phyloP scores from a whole-genome alignment of 495 filamentous ascomycete species.

The Cladorrhinum samala region DNA sequence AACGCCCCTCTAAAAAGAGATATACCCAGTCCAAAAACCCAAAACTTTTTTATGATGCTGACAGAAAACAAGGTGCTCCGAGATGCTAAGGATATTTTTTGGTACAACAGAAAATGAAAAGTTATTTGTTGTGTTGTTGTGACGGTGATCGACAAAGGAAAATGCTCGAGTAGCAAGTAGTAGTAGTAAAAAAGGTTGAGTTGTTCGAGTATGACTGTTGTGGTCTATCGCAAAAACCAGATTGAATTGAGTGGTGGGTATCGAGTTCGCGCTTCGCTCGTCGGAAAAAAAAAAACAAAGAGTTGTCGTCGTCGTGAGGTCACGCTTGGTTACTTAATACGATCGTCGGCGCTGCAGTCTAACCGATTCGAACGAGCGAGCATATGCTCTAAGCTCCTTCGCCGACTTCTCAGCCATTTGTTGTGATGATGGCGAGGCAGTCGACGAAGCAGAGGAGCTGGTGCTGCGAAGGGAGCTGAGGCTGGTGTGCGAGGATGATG shows the following conservation, averaged over 20 bases:
- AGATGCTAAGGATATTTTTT: conserved; percentile 41
- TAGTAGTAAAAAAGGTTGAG: conserved; percentile 17
- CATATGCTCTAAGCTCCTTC: conserved; percentile 78
- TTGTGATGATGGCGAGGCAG: conserved; percentile 44
- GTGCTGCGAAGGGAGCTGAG: conserved; percentile 71
- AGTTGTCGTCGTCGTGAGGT: conserved; percentile 15
- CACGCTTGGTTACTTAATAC: conserved; percentile 14
- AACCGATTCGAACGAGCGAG: conserved; percentile 78
- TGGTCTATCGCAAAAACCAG: not conserved
- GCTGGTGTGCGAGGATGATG: conserved; percentile 80
- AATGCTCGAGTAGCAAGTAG: no score
- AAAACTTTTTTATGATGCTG: conserved; percentile 47
- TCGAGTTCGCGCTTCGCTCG: not conserved
- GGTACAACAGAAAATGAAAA: conserved; percentile 43
- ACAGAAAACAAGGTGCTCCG: conserved; percentile 31
- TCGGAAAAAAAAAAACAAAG: conserved; percentile 13
- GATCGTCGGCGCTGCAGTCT: conserved; percentile 52
- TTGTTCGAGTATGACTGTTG: not conserved
- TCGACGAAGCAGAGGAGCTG: conserved; percentile 22
- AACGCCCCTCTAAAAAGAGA: not conserved
- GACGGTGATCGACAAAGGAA: conserved; percentile 10
- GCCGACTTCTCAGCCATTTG: conserved; percentile 68
- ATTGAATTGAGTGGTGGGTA: not conserved
- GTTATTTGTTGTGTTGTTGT: conserved; percentile 20
- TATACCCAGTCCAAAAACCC: not conserved